phyloP scores from a whole-genome alignment of 106 monocot genomes.

The Dendrobium catenatum region DNA sequence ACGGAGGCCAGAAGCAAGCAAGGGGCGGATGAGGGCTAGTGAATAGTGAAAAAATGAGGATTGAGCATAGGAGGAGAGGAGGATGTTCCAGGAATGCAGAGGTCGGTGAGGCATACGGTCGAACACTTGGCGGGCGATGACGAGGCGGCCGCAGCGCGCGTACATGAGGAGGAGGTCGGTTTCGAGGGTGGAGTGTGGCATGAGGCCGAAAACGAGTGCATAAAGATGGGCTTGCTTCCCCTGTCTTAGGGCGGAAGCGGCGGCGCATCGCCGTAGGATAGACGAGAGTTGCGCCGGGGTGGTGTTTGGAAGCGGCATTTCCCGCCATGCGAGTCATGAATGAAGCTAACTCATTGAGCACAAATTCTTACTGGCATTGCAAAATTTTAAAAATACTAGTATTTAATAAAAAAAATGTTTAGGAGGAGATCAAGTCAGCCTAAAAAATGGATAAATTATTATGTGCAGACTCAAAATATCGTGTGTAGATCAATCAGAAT shows the following conservation, averaged over 20 bases:
- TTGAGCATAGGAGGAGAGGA: slow-evolving; percentile 41
- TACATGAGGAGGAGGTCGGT: slow-evolving; percentile 64
- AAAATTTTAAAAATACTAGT: too few relatives aligned
- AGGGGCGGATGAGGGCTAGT: slow-evolving; percentile 15
- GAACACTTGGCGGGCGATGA: slow-evolving; percentile 32
- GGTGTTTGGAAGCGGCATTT: neutral
- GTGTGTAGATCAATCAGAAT: too few relatives aligned
- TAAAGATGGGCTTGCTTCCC: slow-evolving; percentile 53
- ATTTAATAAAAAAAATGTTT: too few relatives aligned
- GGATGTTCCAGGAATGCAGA: slow-evolving; percentile 61
- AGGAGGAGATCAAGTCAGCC: too few relatives aligned
- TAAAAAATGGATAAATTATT: too few relatives aligned
- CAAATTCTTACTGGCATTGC: too few relatives aligned
- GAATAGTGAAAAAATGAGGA: slow-evolving; percentile 6
- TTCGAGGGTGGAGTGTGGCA: slow-evolving; percentile 43
- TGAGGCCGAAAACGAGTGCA: slow-evolving; percentile 20
- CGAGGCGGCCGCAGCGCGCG: slow-evolving; percentile 22
- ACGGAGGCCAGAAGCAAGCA: slow-evolving; percentile 17
- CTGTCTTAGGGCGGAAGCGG: slow-evolving; percentile 2
- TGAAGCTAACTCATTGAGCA: too few relatives aligned
- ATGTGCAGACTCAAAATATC: too few relatives aligned
- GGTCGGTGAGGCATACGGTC: slow-evolving; percentile 42
- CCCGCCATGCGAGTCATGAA: too few relatives aligned
- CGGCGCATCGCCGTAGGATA: slow-evolving; percentile 19
- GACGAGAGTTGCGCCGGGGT: slow-evolving; percentile 17